Evolutionary conservation across 306 rosid species (phyloP), one percentile per base, ranked within the genome.

Genomic region (Fagus sylvatica): DNA sequence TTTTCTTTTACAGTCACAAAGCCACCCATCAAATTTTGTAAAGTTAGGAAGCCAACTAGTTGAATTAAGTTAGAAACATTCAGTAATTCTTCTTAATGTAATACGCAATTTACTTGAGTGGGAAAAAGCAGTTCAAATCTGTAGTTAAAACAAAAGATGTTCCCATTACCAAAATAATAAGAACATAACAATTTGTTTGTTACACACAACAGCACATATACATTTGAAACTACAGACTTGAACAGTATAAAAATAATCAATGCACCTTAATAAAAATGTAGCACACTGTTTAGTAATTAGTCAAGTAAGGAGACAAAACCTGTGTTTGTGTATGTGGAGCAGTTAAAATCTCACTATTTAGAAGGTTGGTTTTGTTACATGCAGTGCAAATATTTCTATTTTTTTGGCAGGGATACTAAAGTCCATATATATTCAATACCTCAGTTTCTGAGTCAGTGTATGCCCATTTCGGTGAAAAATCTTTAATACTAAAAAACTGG

Each of bases 391-490:
- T 60, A 49, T 19, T 19, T 77, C 51, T 42, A 4, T 7, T 0
- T 60, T 43, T 70, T 41, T 75, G 32, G 76, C 57, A n/a, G 12
- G 16, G 55, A 60, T 74, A 49, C 65, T 76, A 61, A 40, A 71
- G 49, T 76, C 62, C 70, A 73, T 8, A 49, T 15, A 66, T 36
- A 28, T 68, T 55, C 49, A 73, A 17, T 91, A 93, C 98, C 98
- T 93, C 90, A 19, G 80, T 85, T 72, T 91, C 90, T 1, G 87
- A 78, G 73, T 89, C 98, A 61, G 86, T 77, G 74, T 77, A 76
- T 40, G 89, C 90, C 93, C 95, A 91, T 77, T 89, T 93, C 53
- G 98, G 98, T 8, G 93, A 93, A 86, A 89, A 89, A 73, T 90
- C 89, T 76, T 71, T 77, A 76, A 93, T 88, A 84, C 92, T 93